A percentile compares a stretch with the other conserved stretches of the same genome.
phyloP scores from a whole-genome alignment of 768 basidiomycete species.

The Inosperma sp. region DNA sequence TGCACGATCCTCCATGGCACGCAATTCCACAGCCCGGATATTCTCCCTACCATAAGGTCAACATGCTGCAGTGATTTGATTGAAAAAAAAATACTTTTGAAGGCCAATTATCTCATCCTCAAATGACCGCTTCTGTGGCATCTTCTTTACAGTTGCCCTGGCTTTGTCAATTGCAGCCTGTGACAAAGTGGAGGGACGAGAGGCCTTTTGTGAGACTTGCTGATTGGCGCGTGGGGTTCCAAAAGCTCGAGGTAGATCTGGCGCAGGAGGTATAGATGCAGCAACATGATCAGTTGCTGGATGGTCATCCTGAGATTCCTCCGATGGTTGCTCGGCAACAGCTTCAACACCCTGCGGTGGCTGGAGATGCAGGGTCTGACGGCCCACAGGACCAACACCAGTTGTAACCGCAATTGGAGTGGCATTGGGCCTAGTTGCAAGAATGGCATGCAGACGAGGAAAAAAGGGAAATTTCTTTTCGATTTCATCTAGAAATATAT shows the following conservation, averaged over 20 bases:
- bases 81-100: constrained; percentile 9
- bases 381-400: constrained; percentile 24
- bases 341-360: neutral
- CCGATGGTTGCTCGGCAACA: neutral
- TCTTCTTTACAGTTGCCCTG: neutral
- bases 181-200: constrained; percentile 9
- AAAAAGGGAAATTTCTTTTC: constrained; percentile 20
- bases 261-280: neutral
- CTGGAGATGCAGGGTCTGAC: constrained; percentile 5
- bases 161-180: constrained; percentile 6
- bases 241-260: neutral
- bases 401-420: constrained; percentile 26
- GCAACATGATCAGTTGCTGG: too few species aligned
- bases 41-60: too few species aligned
- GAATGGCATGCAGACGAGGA: constrained; percentile 13
- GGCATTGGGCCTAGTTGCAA: constrained; percentile 22
- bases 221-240: constrained; percentile 7
- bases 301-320: too few species aligned
- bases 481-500: constrained; percentile 20
- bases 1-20: too few species aligned
- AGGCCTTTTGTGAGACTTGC: neutral
- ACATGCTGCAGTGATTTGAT: neutral
- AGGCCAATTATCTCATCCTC: constrained; percentile 10
- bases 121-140: constrained; percentile 6
- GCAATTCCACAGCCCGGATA: too few species aligned